Base-by-base conservation (phyloP, 2,329 filamentous ascomycete genomes). In the Cytospora schulzeri region DNA sequence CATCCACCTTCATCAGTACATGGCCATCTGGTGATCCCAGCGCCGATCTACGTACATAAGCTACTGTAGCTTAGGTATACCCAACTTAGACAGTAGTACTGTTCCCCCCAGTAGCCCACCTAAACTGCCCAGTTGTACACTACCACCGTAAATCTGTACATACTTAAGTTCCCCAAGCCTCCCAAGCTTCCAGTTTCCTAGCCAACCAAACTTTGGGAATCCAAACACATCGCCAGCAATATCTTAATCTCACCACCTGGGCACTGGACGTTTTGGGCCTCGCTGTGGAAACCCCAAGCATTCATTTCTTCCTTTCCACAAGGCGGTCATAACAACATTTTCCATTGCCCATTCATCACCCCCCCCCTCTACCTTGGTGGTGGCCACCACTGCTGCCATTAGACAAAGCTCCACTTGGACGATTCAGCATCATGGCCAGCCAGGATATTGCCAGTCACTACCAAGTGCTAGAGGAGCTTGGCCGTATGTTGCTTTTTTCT, bases 381-480 rank as follows among this genome's bases (percentile, higher is more conserved):
- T 29, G 60, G 59, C 52, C 38, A 26, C 59, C 51, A 53, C 48
- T 56, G 33, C 48, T 60, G 60, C 60, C 54, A 50, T 54, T 51
- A 57, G 50, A 57, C 57, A 51, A 56, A 53, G 54, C 45, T 38
- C 60, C 64, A 66, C 64, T 66, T 55, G 22, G 50, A 17, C 57
- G 48, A 22, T 57, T 45, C 72, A 77, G 71, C 65, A 63, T 26
- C 6, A 86, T 88, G 85, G 81, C 81, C 50, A 81, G 83, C 75
- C 84, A 86, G 78, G 84, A 81, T 70, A 89, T 96, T 82, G 91
- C 93, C 72, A 88, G 89, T 73, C 90, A 91, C 75, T 99, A 97
- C 78, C 91, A 97, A 79, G 91, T 98, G 76, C 85, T 98, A 73
- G 94, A 98, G 83, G 95, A 98, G 82, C 85, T 98, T 73, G 94